phyloP scores from a whole-genome alignment of 495 filamentous ascomycete genomes.

The Aspergillus carlsbadensis region DNA sequence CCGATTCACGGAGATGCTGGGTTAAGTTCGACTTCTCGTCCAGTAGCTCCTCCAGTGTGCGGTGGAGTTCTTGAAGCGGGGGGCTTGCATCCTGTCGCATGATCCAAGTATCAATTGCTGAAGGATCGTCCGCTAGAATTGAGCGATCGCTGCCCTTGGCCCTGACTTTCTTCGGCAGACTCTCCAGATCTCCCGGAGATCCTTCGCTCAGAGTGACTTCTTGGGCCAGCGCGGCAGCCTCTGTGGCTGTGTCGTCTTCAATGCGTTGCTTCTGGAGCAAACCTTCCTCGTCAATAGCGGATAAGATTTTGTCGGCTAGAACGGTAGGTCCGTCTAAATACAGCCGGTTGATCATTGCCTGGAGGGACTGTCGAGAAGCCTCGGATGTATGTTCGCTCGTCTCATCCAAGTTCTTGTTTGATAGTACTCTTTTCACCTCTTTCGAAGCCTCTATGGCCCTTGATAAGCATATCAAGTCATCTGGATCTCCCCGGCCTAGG shows the following conservation, averaged over 20 bases:
- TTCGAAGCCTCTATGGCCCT: slow-evolving; percentile 77
- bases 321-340: slow-evolving; percentile 63
- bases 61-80: slow-evolving; percentile 64
- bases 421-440: slow-evolving; percentile 57
- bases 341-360: slow-evolving; percentile 57
- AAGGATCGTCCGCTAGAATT: slow-evolving; percentile 29
- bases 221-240: slow-evolving; percentile 67
- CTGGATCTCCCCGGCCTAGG: slow-evolving; percentile 86
- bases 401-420: not conserved
- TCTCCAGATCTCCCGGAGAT: slow-evolving; percentile 41
- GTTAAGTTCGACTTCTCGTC: slow-evolving; percentile 59
- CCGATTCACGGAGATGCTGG: slow-evolving; percentile 54
- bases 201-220: slow-evolving; percentile 63
- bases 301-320: slow-evolving; percentile 68
- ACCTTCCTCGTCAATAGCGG: slow-evolving; percentile 91
- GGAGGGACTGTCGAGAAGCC: slow-evolving; percentile 30
- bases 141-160: slow-evolving; percentile 31
- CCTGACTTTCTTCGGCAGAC: slow-evolving; percentile 45
- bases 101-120: slow-evolving; percentile 68
- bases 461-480: slow-evolving; percentile 82
- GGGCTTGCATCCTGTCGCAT: slow-evolving; percentile 75
- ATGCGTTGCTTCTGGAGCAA: slow-evolving; percentile 73
- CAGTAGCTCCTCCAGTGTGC: slow-evolving; percentile 55
- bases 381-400: slow-evolving; percentile 19
- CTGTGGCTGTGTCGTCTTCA: slow-evolving; percentile 67